These are phyloP conservation scores for Taphrina deformans DNA, from an alignment of 1,139 yeast genomes.

Conservation along the genomic window DNA sequence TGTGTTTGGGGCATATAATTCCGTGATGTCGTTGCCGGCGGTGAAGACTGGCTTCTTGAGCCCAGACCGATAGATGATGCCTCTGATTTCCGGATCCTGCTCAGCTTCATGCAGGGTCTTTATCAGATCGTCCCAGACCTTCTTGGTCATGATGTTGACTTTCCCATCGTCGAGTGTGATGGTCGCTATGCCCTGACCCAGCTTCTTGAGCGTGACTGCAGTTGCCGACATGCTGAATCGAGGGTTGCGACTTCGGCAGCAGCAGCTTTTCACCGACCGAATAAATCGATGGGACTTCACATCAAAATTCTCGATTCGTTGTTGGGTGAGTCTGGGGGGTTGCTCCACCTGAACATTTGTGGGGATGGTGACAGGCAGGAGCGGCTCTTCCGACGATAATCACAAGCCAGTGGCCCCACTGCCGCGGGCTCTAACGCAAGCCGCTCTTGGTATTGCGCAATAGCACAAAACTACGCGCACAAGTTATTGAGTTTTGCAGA, in stretches of 20 bases:
- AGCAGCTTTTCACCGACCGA: too few species aligned
- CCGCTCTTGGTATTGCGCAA: not conserved
- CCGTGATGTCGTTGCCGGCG: constrained; percentile 30
- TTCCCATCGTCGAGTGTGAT: constrained; percentile 24
- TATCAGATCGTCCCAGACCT: constrained; percentile 24
- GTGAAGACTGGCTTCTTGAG: constrained; percentile 30
- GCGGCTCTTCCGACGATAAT: not conserved
- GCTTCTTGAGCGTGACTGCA: constrained; percentile 10
- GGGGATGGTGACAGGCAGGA: not conserved
- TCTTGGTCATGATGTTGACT: constrained; percentile 31
- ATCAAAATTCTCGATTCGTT: too few species aligned
- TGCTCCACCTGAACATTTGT: not conserved
- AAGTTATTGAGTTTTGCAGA: too few species aligned
- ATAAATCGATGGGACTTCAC: too few species aligned
- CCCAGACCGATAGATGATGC: constrained; percentile 27
- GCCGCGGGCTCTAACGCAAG: not conserved
- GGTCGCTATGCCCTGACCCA: constrained; percentile 24
- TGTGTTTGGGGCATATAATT: constrained; percentile 32
- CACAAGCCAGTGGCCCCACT: not conserved
- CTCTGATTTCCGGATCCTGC: constrained; percentile 21
- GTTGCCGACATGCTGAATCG: constrained; percentile 1
- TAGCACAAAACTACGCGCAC: not conserved
- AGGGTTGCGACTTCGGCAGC: too few species aligned
- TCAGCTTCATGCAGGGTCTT: constrained; percentile 23
- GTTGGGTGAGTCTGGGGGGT: too few species aligned